Conservation (phyloP, 495 filamentous ascomycete species). For the Melanomma pulvis-pyrius region DNA sequence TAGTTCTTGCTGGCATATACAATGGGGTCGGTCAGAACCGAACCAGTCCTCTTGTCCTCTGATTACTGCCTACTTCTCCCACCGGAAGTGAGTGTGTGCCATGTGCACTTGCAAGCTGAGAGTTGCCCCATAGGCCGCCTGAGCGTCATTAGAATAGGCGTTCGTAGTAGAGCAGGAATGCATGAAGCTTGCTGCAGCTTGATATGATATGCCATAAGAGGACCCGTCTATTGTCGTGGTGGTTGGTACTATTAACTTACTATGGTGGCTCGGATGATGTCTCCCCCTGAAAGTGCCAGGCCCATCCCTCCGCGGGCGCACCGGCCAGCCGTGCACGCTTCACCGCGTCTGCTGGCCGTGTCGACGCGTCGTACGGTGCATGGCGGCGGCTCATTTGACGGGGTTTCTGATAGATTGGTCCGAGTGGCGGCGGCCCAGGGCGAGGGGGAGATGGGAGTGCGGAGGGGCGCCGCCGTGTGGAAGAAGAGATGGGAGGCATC, state of each 20-base stretch:
- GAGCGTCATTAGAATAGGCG: background rate
- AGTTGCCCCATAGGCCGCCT: background rate
- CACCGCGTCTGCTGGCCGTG: background rate
- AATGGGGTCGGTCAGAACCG: background rate
- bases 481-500: background rate
- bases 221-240: background rate
- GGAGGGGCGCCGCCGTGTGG: background rate
- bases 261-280: background rate
- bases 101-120: background rate
- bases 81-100: background rate
- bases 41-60: background rate
- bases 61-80: background rate
- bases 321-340: background rate
- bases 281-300: background rate
- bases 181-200: background rate
- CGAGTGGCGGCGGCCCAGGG: background rate
- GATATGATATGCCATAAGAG: background rate
- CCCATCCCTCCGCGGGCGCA: background rate
- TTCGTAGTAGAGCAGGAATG: background rate
- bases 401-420: constrained; percentile 2
- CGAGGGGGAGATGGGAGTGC: background rate
- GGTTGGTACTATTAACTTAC: background rate
- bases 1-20: background rate
- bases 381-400: background rate
- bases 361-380: background rate